Evolutionary conservation across 441 rosid species (phyloP).

Genomic region (Erodium moschatum): DNA sequence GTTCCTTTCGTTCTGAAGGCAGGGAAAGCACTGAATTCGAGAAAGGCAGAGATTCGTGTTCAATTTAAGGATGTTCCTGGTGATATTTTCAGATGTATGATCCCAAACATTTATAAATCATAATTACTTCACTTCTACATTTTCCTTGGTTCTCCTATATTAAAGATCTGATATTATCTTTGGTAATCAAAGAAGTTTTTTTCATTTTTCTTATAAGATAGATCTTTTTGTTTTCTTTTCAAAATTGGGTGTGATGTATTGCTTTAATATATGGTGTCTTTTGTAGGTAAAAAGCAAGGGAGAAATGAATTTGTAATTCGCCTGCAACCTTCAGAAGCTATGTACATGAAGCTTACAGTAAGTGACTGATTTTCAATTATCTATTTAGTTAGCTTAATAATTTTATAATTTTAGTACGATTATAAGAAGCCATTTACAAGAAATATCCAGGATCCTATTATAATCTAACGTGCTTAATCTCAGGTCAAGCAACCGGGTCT

Average conservation of each 20-base stretch:
- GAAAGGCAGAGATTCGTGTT: constrained; percentile 93
- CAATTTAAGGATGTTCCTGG: constrained; percentile 99
- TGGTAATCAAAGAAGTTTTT: neutral
- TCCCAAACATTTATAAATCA: too few relatives aligned
- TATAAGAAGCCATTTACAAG: neutral
- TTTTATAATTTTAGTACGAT: neutral
- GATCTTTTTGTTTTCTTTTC: neutral
- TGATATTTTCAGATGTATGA: constrained; percentile 83
- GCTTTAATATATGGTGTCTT: constrained; percentile 18
- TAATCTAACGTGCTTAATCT: constrained; percentile 12
- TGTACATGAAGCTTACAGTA: constrained; percentile 95
- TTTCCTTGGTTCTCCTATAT: constrained; percentile 9
- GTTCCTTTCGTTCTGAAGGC: constrained; percentile 95
- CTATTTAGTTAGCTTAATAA: neutral
- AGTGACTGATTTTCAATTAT: constrained; percentile 22
- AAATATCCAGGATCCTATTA: neutral
- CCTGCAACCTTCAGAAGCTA: constrained; percentile 87
- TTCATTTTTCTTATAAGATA: neutral
- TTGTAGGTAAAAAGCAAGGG: constrained; percentile 80
- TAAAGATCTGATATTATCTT: neutral
- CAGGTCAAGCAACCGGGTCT: constrained; percentile 95
- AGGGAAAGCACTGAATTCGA: constrained; percentile 86
- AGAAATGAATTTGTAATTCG: constrained; percentile 96
- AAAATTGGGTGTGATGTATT: neutral
- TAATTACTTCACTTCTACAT: neutral